Conservation (phyloP, 441 rosid species). For the Corymbia calophylla region DNA sequence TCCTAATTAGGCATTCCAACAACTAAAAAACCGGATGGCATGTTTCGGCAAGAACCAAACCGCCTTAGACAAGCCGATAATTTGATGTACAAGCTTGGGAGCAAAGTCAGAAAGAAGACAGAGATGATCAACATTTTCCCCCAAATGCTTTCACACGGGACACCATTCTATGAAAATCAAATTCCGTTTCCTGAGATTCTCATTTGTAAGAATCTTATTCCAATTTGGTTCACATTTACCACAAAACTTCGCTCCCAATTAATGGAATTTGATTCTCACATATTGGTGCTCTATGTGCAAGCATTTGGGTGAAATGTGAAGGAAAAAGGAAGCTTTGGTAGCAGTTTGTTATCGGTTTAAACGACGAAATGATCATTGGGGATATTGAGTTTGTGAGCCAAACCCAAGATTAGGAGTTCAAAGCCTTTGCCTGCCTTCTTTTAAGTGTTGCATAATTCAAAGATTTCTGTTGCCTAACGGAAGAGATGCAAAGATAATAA, state of each 20-base stretch:
- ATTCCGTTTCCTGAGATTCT: too few species aligned
- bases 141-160: not conserved
- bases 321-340: fast-evolving
- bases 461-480: not conserved
- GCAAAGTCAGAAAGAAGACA: not conserved
- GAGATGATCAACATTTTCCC: not conserved
- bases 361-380: not conserved
- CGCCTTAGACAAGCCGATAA: not conserved
- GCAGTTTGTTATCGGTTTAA: not conserved
- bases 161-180: not conserved
- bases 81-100: not conserved
- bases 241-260: too few species aligned
- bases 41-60: not conserved
- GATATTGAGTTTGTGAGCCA: not conserved
- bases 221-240: too few species aligned
- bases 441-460: not conserved
- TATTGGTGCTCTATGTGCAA: too few species aligned
- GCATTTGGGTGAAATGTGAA: too few species aligned
- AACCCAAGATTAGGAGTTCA: not conserved
- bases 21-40: not conserved
- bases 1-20: too few species aligned
- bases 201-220: too few species aligned
- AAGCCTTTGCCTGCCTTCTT: not conserved
- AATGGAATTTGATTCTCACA: too few species aligned
- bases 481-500: too few species aligned